Evolutionary conservation across 352 stramenopile genomes (phyloP).

Genomic region (Phytophthora cactorum): DNA sequence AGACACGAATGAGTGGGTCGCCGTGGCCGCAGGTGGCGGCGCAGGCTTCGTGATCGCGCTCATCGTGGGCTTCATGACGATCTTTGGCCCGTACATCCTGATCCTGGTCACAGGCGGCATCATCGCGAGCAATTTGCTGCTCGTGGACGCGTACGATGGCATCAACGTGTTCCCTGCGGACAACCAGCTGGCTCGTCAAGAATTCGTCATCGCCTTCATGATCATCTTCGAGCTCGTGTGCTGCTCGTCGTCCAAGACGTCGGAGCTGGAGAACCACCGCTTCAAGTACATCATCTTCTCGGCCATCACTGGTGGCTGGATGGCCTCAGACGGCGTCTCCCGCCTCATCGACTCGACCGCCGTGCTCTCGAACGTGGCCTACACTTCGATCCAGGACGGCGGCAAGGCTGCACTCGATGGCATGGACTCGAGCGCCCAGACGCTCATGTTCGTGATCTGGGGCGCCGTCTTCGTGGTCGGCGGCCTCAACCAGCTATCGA

Average conservation of each 20-base stretch:
- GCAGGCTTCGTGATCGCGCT: conserved; percentile 68
- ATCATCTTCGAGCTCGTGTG: conserved; percentile 90
- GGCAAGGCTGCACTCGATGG: conserved; percentile 52
- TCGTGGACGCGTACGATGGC: conserved; percentile 79
- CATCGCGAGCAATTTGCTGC: conserved; percentile 74
- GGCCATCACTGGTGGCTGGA: conserved; percentile 73
- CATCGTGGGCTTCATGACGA: conserved; percentile 79
- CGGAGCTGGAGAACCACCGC: conserved; percentile 87
- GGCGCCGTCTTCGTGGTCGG: conserved; percentile 64
- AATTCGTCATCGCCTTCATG: conserved; percentile 89
- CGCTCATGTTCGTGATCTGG: conserved; percentile 87
- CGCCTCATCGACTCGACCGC: conserved; percentile 65
- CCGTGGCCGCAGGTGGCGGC: conserved; percentile 62
- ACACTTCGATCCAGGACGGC: conserved; percentile 68
- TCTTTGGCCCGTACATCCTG: conserved; percentile 72
- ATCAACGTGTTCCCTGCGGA: conserved; percentile 69
- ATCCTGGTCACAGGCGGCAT: conserved; percentile 72
- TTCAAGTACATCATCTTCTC: conserved; percentile 91
- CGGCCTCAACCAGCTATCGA: conserved; percentile 78
- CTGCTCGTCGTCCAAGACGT: conserved; percentile 76
- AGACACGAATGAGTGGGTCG: conserved; percentile 81
- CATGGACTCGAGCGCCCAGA: conserved; percentile 61
- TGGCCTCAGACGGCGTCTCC: conserved; percentile 76
- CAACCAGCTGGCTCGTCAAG: conserved; percentile 83
- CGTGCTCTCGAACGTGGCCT: conserved; percentile 71